Evolutionary conservation across 441 rosid genomes (phyloP), one percentile per base, ranked within the genome.

Genomic region (Gossypium lobatum): DNA sequence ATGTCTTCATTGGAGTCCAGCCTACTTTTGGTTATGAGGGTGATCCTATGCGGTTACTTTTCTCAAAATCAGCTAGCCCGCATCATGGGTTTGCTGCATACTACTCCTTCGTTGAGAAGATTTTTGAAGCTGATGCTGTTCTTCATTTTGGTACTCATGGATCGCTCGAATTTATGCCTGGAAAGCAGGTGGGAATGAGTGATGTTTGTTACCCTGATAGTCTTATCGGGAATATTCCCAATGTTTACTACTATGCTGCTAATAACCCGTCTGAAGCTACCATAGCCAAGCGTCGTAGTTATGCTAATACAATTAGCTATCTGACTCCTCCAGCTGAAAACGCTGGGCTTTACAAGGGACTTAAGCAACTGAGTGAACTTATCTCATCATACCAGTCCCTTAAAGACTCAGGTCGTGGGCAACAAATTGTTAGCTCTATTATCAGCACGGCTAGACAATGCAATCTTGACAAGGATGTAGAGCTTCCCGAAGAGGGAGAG

Each of bases 111-210:
- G 97, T 93, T 7, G 99, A 95, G 83, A 95, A 93, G 82, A 86
- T 95, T 72, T 95, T 95, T 88, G 79, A 89, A 81, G 99, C 98
- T 17, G 98, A 95, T 81, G 93, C 95, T 4, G 97, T 95, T 70
- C 99, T 95, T 64, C 99, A 95, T 57, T 95, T 95, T 37, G 99
- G 99, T 7, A 95, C 99, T 6, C 99, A 95, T 53, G 99, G 99
- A 6, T 95, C 98, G 0, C 97, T 95, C 0, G 98, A 95, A 86
- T 95, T 95, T 81, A 95, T 95, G 99, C 99, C 99, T 0, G 99
- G 99, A 71, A 95, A 95, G 82, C 99, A 95, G 87, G 99, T 95
- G 77, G 99, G 99, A 66, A 95, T 95, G 99, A 95, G 99, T 21
- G 99, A 95, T 68, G 96, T 75, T 50, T 95, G 99, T 70, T 95